Evolutionary conservation across 2,329 filamentous ascomycete genomes (phyloP), one percentile per base, ranked within the genome.

Genomic region (Orbilia blumenaviensis): DNA sequence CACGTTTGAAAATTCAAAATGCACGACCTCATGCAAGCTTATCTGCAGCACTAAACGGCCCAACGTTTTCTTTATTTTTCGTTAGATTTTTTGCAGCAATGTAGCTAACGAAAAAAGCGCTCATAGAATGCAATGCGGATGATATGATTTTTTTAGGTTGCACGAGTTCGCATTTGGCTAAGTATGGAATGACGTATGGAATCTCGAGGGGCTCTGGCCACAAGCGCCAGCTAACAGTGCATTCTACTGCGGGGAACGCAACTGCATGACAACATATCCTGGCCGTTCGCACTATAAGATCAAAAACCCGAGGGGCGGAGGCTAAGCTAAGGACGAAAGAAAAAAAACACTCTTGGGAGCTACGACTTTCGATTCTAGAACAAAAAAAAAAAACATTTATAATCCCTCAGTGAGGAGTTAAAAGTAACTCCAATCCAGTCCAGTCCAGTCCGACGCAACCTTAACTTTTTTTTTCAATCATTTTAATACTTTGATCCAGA

Each of bases 191-290:
- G 52, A 56, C 52, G 52, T 56, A 56, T 38, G 52, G 18, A 32
- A 23, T 36, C 41, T 44, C 32, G 16, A 56, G 21, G 29, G 46
- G 32, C 52, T 56, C 21, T 56, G n/a, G 32, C 52, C 52, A 56
- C 52, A 56, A 34, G 32, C 29, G 52, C 32, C 52, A 56, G 32
- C 52, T 56, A 56, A 56, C 52, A 38, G 16, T 56, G 52, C 52
- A 56, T 56, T 56, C 52, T 9, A 38, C 52, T 56, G 52, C 52
- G 52, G 52, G 52, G 52, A 56, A 56, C 52, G 9, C 52, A 56
- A 38, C 52, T 56, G 52, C 32, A 56, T 56, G 52, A 56, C 52
- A 56, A 56, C 52, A 56, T 56, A 56, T 56, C 52, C 29, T 56
- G 32, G 52, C 52, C 12, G 38, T 7, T 8, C 25, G 32, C 32